phyloP scores from a whole-genome alignment of 2,329 filamentous ascomycete genomes.

The Ceratocystis variospora region DNA sequence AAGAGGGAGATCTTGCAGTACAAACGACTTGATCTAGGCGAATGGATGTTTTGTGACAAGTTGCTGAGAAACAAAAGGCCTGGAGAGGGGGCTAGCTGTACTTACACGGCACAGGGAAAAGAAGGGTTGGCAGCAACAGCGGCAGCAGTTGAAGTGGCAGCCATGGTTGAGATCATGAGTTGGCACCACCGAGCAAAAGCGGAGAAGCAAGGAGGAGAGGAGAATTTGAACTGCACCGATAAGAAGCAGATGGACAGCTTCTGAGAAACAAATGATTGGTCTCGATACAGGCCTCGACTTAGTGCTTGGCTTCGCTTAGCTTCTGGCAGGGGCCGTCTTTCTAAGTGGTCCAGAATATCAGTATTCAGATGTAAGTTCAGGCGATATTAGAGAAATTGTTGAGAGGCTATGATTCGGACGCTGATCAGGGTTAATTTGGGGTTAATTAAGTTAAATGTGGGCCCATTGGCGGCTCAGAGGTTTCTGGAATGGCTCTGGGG shows the following conservation, averaged over 20 bases:
- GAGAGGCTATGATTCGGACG: background rate
- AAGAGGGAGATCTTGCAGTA: background rate
- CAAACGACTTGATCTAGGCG: background rate
- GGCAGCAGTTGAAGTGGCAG: background rate
- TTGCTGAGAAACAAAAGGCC: conserved; percentile 7
- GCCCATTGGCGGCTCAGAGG: background rate
- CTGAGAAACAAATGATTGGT: background rate
- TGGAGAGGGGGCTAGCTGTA: conserved; percentile 21
- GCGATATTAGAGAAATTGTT: background rate
- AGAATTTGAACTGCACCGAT: background rate
- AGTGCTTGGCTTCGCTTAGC: background rate
- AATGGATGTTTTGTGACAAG: background rate
- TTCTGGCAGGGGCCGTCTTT: background rate
- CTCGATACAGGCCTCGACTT: background rate
- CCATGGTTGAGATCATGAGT: conserved; percentile 27
- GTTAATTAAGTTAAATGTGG: background rate
- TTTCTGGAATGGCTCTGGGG: background rate
- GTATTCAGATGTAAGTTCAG: background rate
- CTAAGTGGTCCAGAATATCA: background rate
- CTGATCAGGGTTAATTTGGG: background rate
- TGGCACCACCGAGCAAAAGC: conserved; percentile 15
- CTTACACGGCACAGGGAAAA: conserved; percentile 53
- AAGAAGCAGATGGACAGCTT: background rate
- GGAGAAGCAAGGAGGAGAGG: background rate
- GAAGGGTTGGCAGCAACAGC: conserved; percentile 30